A percentile compares a stretch with the other conserved stretches of the same genome.
These are phyloP conservation scores for Durusdinium trenchii DNA, from an alignment of 73 alveolate genomes.

Conservation along the genomic window DNA sequence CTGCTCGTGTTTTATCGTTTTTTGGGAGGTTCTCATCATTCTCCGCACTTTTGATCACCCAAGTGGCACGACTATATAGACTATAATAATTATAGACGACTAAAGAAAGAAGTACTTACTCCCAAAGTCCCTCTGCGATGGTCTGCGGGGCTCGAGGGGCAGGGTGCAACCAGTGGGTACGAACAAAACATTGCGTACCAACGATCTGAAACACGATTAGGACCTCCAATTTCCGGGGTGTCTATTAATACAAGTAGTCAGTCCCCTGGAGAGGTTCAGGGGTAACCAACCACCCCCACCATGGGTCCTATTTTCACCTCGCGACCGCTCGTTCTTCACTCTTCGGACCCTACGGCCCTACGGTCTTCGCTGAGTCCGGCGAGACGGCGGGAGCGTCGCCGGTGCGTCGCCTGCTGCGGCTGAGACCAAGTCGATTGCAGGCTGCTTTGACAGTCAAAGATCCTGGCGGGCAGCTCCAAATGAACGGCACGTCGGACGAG, in stretches of 20 bases:
- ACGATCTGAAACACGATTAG: neutral
- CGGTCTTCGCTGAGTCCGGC: no score
- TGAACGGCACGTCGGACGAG: neutral
- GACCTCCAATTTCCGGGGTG: neutral
- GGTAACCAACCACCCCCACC: neutral
- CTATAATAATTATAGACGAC: no score
- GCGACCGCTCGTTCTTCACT: no score
- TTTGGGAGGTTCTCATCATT: no score
- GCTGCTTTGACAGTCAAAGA: slow-evolving; percentile 25
- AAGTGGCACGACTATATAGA: no score
- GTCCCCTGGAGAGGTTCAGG: neutral
- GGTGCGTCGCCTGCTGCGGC: neutral
- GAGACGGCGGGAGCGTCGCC: no score
- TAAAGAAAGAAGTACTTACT: no score
- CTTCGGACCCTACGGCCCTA: neutral
- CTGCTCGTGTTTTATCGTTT: neutral
- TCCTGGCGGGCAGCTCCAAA: neutral
- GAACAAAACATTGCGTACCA: no score
- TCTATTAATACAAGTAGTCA: neutral
- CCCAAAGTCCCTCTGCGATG: no score
- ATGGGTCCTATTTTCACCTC: neutral
- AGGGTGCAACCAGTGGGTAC: no score
- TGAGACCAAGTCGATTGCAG: neutral
- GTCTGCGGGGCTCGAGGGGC: no score
- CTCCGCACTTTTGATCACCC: no score